Conservation (phyloP, 208 protist genomes). For the Polymyxa betae region DNA sequence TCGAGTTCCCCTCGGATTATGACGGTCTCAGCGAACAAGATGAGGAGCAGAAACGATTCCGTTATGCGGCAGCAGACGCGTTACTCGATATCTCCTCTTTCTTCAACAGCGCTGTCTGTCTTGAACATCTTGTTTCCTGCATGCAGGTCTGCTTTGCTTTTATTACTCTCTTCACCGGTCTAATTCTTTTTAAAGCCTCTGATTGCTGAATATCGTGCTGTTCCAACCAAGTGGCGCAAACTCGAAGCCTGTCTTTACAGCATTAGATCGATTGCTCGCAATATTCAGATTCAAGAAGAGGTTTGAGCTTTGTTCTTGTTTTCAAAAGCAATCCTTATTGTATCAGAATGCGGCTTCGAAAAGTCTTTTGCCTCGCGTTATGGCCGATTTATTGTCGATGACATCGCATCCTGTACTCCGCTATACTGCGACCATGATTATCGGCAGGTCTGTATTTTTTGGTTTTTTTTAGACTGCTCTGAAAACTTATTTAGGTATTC, state of each 20-base stretch:
- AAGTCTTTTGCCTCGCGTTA: background rate
- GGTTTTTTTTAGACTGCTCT: background rate
- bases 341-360: background rate
- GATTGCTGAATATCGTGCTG: background rate
- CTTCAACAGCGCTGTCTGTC: constrained; percentile 33
- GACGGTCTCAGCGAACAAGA: background rate
- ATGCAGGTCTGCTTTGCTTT: background rate
- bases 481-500: background rate
- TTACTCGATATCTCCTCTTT: constrained; percentile 28
- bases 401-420: constrained; percentile 5
- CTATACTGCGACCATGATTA: constrained; percentile 37
- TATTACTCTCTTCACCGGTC: background rate
- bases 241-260: constrained; percentile 45
- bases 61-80: constrained; percentile 21
- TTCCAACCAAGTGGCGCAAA: background rate
- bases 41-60: constrained; percentile 42
- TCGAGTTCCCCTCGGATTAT: constrained; percentile 42
- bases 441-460: constrained; percentile 10
- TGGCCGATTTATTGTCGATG: constrained; percentile 39
- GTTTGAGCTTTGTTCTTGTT: background rate
- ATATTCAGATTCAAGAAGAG: background rate
- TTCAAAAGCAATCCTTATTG: background rate
- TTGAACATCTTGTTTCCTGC: background rate
- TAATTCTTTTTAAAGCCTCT: background rate
- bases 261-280: constrained; percentile 28